A percentile compares a stretch with the other conserved stretches of the same genome.
Evolutionary conservation across 2,329 filamentous ascomycete genomes (phyloP).

Genomic region (Colletotrichum spinosum): DNA sequence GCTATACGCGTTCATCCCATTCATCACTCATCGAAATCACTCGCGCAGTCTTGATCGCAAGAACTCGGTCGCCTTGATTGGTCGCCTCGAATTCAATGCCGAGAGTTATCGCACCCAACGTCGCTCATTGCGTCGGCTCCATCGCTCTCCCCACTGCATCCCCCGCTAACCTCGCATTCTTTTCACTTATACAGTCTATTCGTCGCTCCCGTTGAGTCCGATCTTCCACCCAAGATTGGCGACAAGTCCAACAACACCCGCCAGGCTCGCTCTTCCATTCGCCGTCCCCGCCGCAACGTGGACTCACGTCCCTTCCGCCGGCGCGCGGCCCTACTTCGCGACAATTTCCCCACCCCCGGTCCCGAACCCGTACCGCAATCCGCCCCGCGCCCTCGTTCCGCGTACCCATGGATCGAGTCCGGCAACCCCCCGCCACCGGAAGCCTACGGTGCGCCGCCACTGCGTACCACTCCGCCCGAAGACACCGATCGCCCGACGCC

Average conservation of each 20-base stretch:
- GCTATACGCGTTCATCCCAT: conserved; percentile 4
- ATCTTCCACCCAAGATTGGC: conserved; percentile 50
- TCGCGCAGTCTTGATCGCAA: conserved; percentile 2
- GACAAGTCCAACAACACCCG: conserved; percentile 41
- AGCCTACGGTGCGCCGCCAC: conserved; percentile 30
- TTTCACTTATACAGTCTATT: conserved; percentile 52
- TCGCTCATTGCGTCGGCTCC: conserved; percentile 27
- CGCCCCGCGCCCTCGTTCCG: conserved; percentile 4
- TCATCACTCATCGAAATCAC: conserved; percentile 6
- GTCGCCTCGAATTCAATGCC: conserved; percentile 9
- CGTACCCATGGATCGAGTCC: conserved; percentile 38
- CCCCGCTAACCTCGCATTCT: conserved; percentile 24
- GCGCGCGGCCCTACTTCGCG: conserved; percentile 38
- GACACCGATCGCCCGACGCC: conserved; percentile 14
- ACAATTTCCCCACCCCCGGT: conserved; percentile 34
- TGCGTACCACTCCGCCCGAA: conserved; percentile 19
- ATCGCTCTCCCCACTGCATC: conserved; percentile 13
- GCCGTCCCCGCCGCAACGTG: conserved; percentile 49
- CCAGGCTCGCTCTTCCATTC: conserved; percentile 53
- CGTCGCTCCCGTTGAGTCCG: conserved; percentile 58
- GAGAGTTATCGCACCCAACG: conserved; percentile 28
- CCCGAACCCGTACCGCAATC: conserved; percentile 23
- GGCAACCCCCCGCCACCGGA: conserved; percentile 35
- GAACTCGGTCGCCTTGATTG: conserved; percentile 2
- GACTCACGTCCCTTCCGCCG: conserved; percentile 48